Evolutionary conservation across 495 filamentous ascomycete species (phyloP), one percentile per base, ranked within the genome.

Genomic region (Chaetomium cochliodes): DNA sequence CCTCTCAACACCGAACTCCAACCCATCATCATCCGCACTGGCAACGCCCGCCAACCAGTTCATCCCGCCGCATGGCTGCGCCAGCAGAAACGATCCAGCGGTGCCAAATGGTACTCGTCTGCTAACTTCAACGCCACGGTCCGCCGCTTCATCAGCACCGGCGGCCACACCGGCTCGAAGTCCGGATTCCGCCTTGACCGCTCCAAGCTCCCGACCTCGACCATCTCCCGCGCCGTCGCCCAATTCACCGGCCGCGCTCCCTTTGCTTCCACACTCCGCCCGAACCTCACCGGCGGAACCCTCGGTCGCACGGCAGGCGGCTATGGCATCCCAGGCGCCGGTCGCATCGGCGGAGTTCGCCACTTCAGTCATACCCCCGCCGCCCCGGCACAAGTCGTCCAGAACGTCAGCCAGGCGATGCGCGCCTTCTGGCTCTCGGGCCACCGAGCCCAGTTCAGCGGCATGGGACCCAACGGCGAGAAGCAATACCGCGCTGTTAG

Each of bases 281-380:
- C 94, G 5, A 97, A 96, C 68, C 80, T 98, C 51, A 96, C 92
- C 0, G 94, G 93, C 26, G 94, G 94, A 44, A 88, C 90, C 7
- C 78, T 98, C 41, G 85, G 89, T 42, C 86, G 94, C 30, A 90
- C 92, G 16, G 89, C 92, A 18, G 91, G 93, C 61, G 94, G 94
- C 3, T 98, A 98, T 78, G 81, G 84, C 30, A 73, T 91, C 20
- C 88, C 90, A 23, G 84, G 84, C 22, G 83, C 84, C 55, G 89
- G 88, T 22, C 83, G 90, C 20, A 75, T 86, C 44, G 88, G 89
- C 37, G 87, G 91, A 41, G 88, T 87, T 18, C 84, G 94, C 54
- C 92, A 90, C 77, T 98, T 98, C 80, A 93, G 90, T 1, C 93
- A 97, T 76, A 86, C 86, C 0, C 90, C 94, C 12, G 85, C 92